A percentile compares a stretch with the other conserved stretches of the same genome.
Evolutionary conservation across 164 flowering plant species (phyloP).

Genomic region (grape (Vitis vinifera)): DNA sequence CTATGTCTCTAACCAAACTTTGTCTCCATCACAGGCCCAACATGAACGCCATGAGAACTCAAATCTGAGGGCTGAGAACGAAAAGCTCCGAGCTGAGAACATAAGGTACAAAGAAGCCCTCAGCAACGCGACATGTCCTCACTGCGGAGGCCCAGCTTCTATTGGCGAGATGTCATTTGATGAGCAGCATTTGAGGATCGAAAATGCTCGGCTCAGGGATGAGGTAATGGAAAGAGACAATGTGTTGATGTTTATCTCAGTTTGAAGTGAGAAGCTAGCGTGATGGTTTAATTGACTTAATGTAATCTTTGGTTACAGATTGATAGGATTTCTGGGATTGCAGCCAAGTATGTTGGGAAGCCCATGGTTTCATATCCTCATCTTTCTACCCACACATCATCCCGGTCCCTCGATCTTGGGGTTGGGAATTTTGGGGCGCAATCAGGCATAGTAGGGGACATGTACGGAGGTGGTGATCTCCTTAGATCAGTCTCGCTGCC

Average conservation of each 20-base stretch:
- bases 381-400: slow-evolving; percentile 31
- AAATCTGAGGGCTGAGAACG: slow-evolving; percentile 70
- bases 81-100: slow-evolving; percentile 81
- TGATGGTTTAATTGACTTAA: not conserved
- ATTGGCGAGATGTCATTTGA: slow-evolving; percentile 93
- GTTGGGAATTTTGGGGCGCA: slow-evolving; percentile 57
- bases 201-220: slow-evolving; percentile 79
- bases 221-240: slow-evolving; percentile 44
- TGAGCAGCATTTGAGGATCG: slow-evolving; percentile 84
- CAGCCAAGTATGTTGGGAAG: slow-evolving; percentile 87
- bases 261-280: no score
- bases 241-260: no score
- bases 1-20: no score
- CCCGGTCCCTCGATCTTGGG: slow-evolving; percentile 71
- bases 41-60: slow-evolving; percentile 81
- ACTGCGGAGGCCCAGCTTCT: slow-evolving; percentile 87
- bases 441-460: slow-evolving; percentile 45
- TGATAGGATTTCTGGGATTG: slow-evolving; percentile 81
- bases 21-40: slow-evolving; percentile 54
- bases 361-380: slow-evolving; percentile 49
- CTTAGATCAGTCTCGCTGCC: slow-evolving; percentile 44
- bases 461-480: slow-evolving; percentile 52
- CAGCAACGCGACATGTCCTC: slow-evolving; percentile 70
- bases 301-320: slow-evolving; percentile 39
- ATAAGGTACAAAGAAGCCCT: slow-evolving; percentile 82